Base-by-base conservation (phyloP, 257 asterid species). In the Jacaranda mimosifolia region DNA sequence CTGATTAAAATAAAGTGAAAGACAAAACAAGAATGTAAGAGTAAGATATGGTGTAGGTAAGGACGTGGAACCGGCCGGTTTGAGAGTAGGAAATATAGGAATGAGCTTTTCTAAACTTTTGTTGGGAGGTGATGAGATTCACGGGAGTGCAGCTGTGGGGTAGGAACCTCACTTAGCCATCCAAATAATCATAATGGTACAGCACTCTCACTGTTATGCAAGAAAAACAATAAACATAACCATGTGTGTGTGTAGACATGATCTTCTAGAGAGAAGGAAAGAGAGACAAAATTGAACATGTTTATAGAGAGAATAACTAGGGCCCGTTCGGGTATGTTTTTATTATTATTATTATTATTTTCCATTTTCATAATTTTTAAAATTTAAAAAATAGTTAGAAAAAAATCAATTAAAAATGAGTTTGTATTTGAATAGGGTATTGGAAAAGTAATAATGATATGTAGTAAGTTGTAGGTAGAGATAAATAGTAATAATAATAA, bases 101-200 rank as follows among this genome's bases (percentile, higher is more conserved):
- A 66, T 67, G 18, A 40, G 45, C 46, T 36, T 66, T 72, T 35
- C 43, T 32, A 26, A 4, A 74, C 53, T 74, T 78, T 63, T 45
- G 64, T 55, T 68, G 63, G 62, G 57, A 38, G 63, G 74, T 73
- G 84, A 76, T 83, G 46, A 42, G 46, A 42, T 42, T 26, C 87
- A 83, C 87, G 87, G 83, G 87, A 76, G 56, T 72, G 78, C 68
- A 15, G 32, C 1, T 71, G 65, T 77, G 83, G 83, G 78, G 68
- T 18, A 66, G 35, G 7, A 26, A 55, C 49, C 46, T 40, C 67
- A 68, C 75, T 45, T 74, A 46, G 36, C 21, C 78, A 74, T 68
- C 78, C 79, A 64, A 74, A 51, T 58, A 67, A 48, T 73, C 79
- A 57, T 63, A 46, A 73, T 42, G 17, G 35, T 32, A 62, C 19